A percentile compares a stretch with the other conserved stretches of the same genome.
Evolutionary conservation across 2,329 filamentous ascomycete genomes (phyloP).

Genomic region (Aspergillus sp.): DNA sequence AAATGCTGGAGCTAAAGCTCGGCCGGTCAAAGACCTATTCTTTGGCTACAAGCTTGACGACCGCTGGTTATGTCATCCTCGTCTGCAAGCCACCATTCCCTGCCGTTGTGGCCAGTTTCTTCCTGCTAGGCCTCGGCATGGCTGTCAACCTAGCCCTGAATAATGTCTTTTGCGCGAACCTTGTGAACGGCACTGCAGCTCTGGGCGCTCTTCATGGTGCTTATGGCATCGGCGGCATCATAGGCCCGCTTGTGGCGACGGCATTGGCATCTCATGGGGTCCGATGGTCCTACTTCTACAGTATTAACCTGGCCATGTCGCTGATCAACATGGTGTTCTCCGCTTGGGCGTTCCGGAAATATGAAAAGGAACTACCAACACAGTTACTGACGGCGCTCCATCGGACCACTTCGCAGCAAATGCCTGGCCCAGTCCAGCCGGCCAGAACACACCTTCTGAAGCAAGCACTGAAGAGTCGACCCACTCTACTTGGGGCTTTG

Average conservation of each 20-base stretch:
- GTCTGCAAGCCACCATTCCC: constrained; percentile 70
- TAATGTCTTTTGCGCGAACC: constrained; percentile 59
- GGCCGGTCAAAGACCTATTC: constrained; percentile 68
- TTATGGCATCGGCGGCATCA: constrained; percentile 61
- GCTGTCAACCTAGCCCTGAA: constrained; percentile 56
- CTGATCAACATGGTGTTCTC: constrained; percentile 59
- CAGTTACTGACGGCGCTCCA: constrained; percentile 49
- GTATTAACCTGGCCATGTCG: constrained; percentile 63
- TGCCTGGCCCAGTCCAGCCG: constrained; percentile 26
- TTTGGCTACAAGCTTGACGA: constrained; percentile 59
- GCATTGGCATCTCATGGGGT: constrained; percentile 64
- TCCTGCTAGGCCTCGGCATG: constrained; percentile 61
- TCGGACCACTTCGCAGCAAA: constrained; percentile 43
- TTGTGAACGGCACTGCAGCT: constrained; percentile 54
- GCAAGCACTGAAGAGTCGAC: constrained; percentile 52
- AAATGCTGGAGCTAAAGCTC: constrained; percentile 61
- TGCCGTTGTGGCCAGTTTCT: constrained; percentile 67
- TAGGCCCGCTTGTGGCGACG: constrained; percentile 73
- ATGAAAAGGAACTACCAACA: constrained; percentile 61
- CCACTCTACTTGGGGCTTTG: constrained; percentile 71
- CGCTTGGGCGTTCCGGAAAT: constrained; percentile 69
- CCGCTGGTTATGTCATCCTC: constrained; percentile 65
- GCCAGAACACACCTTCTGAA: constrained; percentile 44
- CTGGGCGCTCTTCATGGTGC: constrained; percentile 43
- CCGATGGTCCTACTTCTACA: constrained; percentile 72